Conservation (phyloP, 31 red algal genomes). For the Porphyra umbilicalis region DNA sequence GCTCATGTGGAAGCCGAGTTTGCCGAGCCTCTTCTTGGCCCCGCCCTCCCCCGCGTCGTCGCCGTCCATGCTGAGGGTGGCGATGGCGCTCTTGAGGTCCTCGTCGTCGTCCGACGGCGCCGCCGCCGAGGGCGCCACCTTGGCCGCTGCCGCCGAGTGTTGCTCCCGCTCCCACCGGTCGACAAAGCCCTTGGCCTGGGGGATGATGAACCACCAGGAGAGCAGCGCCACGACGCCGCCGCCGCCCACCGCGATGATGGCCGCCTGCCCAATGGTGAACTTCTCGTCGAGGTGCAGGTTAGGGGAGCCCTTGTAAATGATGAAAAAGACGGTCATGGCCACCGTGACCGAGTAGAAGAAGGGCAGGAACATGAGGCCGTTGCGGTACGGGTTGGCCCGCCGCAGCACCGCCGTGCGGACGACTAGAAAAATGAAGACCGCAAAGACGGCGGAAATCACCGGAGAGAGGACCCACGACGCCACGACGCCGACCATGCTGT, state of each 20-base stretch:
- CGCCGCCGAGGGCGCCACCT: neutral
- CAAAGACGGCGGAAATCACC: slow-evolving; percentile 31
- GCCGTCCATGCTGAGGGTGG: no score
- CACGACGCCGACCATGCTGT: slow-evolving; percentile 37
- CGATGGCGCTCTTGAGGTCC: neutral
- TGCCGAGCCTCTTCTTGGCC: neutral
- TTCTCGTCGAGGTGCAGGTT: slow-evolving; percentile 13
- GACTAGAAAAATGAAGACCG: slow-evolving; percentile 26
- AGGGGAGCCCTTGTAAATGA: slow-evolving; percentile 32
- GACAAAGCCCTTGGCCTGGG: slow-evolving; percentile 16
- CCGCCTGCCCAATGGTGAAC: slow-evolving; percentile 3
- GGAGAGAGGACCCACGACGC: slow-evolving; percentile 56
- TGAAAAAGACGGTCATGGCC: slow-evolving; percentile 40
- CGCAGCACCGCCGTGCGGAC: slow-evolving; percentile 29
- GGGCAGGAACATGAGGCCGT: slow-evolving; percentile 37
- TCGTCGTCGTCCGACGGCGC: neutral
- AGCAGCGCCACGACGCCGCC: slow-evolving; percentile 17
- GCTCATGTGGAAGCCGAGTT: slow-evolving; percentile 24
- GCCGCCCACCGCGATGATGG: slow-evolving; percentile 20
- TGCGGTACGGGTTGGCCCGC: slow-evolving; percentile 9
- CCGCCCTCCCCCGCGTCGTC: neutral
- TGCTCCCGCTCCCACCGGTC: slow-evolving; percentile 28
- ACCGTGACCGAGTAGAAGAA: slow-evolving; percentile 39
- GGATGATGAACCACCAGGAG: slow-evolving; percentile 37
- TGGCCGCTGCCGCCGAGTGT: slow-evolving; percentile 9